These are phyloP conservation scores for Bocquillonia castaneifolia DNA, from an alignment of 441 rosid species.

Conservation along the genomic window DNA sequence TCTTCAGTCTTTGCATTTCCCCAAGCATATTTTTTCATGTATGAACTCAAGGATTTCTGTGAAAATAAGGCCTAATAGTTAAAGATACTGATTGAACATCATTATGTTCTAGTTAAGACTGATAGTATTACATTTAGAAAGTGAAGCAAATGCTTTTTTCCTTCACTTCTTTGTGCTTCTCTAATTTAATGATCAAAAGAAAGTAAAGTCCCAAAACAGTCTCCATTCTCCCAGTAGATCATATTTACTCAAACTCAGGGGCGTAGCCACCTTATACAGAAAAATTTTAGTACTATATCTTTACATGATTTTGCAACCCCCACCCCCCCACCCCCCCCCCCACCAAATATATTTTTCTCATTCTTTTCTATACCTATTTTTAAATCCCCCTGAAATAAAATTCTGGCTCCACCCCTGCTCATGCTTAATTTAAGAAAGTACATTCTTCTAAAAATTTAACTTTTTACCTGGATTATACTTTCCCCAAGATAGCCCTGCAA, in stretches of 20 bases:
- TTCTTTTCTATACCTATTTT: too few species aligned
- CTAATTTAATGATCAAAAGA: not conserved
- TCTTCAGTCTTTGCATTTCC: constrained; percentile 93
- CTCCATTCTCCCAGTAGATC: not conserved
- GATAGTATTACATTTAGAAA: not conserved
- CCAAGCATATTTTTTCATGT: constrained; percentile 68
- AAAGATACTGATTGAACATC: not conserved
- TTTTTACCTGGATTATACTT: constrained; percentile 3
- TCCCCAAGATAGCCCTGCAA: constrained; percentile 94
- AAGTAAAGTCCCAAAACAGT: not conserved
- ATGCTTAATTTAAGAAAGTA: too few species aligned
- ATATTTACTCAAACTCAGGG: not conserved
- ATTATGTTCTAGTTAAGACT: not conserved
- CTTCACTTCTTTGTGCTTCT: not conserved
- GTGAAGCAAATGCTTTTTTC: not conserved
- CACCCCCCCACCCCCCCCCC: too few species aligned
- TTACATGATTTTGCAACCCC: too few species aligned
- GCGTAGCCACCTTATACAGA: too few species aligned
- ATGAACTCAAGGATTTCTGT: constrained; percentile 87
- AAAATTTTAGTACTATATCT: too few species aligned
- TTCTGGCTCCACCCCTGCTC: not conserved
- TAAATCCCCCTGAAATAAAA: too few species aligned
- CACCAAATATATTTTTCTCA: too few species aligned
- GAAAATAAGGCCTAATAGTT: constrained; percentile 7
- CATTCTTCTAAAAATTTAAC: too few species aligned